Evolutionary conservation across 2,329 filamentous ascomycete species (phyloP).

Genomic region (Botrytis porri): DNA sequence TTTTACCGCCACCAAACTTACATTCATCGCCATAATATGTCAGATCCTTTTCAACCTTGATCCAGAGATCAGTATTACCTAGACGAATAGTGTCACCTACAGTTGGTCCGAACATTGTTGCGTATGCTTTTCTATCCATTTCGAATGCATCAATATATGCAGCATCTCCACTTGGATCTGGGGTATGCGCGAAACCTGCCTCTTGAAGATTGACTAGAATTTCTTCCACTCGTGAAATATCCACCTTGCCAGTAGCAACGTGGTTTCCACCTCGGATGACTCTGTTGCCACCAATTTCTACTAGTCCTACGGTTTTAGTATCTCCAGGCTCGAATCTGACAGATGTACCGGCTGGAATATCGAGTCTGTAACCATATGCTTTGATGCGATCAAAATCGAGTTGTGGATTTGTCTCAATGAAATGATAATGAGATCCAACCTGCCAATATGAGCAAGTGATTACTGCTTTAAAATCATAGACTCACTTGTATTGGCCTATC

Average conservation of each 20-base stretch:
- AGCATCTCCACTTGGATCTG: constrained; percentile 56
- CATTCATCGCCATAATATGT: constrained; percentile 90
- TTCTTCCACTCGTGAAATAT: constrained; percentile 58
- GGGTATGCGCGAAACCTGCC: constrained; percentile 74
- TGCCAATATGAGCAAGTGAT: constrained; percentile 35
- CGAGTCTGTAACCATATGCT: constrained; percentile 81
- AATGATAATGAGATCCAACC: constrained; percentile 92
- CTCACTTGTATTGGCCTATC: constrained; percentile 84
- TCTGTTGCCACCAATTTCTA: constrained; percentile 79
- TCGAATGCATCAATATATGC: constrained; percentile 59
- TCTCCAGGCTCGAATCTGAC: constrained; percentile 94
- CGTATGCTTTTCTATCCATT: constrained; percentile 77
- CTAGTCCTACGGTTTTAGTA: constrained; percentile 81
- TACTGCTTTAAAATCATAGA: neutral
- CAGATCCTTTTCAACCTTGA: constrained; percentile 82
- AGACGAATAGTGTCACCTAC: constrained; percentile 81
- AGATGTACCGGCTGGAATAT: constrained; percentile 88
- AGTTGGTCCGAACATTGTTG: constrained; percentile 89
- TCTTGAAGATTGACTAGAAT: constrained; percentile 66
- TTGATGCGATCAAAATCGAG: constrained; percentile 81
- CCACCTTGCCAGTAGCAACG: constrained; percentile 70
- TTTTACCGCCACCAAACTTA: constrained; percentile 93
- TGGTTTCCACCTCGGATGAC: constrained; percentile 82
- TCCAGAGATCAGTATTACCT: constrained; percentile 83
- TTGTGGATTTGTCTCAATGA: constrained; percentile 89